Evolutionary conservation across 2,329 filamentous ascomycete genomes (phyloP), one percentile per base, ranked within the genome.

Genomic region (Claviceps lovelessii): DNA sequence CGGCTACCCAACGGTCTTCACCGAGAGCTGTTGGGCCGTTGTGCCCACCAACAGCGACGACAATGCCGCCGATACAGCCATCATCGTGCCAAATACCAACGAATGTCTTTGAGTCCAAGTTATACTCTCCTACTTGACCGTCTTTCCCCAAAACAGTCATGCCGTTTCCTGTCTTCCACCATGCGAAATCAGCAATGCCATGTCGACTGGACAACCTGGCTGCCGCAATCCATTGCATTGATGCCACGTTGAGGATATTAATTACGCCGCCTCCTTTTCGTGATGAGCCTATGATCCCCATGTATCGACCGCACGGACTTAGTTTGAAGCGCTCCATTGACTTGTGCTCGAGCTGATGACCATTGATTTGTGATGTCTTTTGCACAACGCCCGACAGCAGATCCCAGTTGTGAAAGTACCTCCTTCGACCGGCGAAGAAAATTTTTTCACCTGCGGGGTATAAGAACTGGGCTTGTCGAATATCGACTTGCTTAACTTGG

Each of bases 361-460:
- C 81, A 65, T 86, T 80, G 56, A 93, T 73, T 66, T 86, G 77
- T 61, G 81, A 83, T 48, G 95, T 80, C 70, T 95, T 95, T 63
- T 91, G 86, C 51, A 98, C 83, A 13, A 77, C 74, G 47, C 93
- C 93, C 0, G 85, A 84, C 47, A 85, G 76, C 29, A 98, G 78
- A 64, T 97, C 85, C 93, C 93, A 98, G 60, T 86, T 84, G 71
- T 97, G 93, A 70, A 97, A 96, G 73, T 90, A 97, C 59, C 84
- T 84, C 51, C 93, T 82, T 41, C 91, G 85, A 42, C 90, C 90
- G 19, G 90, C 86, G 57, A 96, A 87, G 68, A 95, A 88, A 60
- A 98, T 86, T 62, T 85, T 85, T 58, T 86, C 83, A 59, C 87
- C 88, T 17, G 73, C 72, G 5, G 85, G 81, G 31, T 78, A 80